A percentile compares a stretch with the other conserved stretches of the same genome.
phyloP scores from a whole-genome alignment of 2,329 filamentous ascomycete species.

The Pestalotiopsis sp. region DNA sequence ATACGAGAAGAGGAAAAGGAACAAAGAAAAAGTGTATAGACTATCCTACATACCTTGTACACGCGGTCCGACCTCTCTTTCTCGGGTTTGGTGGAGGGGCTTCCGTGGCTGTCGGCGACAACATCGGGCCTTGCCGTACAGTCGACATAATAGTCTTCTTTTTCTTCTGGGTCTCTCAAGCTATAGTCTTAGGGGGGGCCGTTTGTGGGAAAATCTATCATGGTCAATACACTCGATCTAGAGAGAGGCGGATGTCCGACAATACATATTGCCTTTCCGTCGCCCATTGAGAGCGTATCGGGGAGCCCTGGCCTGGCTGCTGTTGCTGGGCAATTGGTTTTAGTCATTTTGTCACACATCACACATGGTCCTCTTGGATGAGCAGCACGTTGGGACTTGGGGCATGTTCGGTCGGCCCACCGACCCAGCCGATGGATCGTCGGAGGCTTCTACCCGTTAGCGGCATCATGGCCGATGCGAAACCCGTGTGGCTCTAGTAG shows the following conservation, averaged over 20 bases:
- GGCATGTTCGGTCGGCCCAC: not conserved
- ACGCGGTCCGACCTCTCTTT: conserved; percentile 46
- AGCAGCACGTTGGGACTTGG: not conserved
- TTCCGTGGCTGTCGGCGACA: conserved; percentile 15
- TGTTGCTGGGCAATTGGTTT: not conserved
- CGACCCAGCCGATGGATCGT: not conserved
- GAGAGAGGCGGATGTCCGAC: conserved; percentile 11
- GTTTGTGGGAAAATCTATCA: not conserved
- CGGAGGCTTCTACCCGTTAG: conserved; percentile 9
- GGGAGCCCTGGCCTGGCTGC: not conserved
- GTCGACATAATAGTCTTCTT: not conserved
- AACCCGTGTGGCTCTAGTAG: not conserved
- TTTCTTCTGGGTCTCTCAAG: not conserved
- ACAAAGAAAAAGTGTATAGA: not conserved
- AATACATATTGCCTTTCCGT: not conserved
- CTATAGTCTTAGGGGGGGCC: not conserved
- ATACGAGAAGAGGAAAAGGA: not conserved
- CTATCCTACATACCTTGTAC: conserved; percentile 30
- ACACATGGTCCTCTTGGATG: too few relatives aligned
- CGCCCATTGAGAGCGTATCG: not conserved
- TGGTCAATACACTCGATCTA: not conserved
- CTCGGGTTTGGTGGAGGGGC: conserved; percentile 36
- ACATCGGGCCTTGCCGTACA: conserved; percentile 16
- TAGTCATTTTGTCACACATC: conserved; percentile 7
- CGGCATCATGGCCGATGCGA: conserved; percentile 6